Evolutionary conservation across 2,329 filamentous ascomycete genomes (phyloP), one percentile per base, ranked within the genome.

Genomic region (Lasiodiplodia hormozganensis): DNA sequence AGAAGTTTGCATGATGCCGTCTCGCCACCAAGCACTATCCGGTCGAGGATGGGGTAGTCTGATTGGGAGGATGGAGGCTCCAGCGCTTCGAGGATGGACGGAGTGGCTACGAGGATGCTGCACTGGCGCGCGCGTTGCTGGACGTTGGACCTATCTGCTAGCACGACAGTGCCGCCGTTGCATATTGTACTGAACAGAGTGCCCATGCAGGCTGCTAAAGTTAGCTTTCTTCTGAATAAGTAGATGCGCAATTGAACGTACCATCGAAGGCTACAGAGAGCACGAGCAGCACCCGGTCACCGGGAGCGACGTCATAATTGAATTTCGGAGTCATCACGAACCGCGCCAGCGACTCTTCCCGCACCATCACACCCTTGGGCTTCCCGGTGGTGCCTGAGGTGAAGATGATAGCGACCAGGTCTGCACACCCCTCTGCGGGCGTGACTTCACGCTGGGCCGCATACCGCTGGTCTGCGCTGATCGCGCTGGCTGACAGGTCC

Each of bases 211-310:
- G 36, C 36, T 38, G 36, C 28, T 5, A 28, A 28, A 1, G 28
- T 28, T 28, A 28, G 28, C 28, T 1, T 5, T 4, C 4, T 28
- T 28, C 28, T 28, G 28, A 28, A 28, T 28, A 7, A 5, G 5
- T 28, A 28, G 28, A 28, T 28, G 28, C 1, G 28, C 28, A 28
- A 5, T 6, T 14, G 10, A 38, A 38, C 36, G 16, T 31, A 57
- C 53, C 66, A 21, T 68, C 67, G 28, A 68, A 68, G 2, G 67
- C 67, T 34, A 52, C 28, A 16, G 67, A 68, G 14, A 68, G 56
- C 6, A 64, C n/a, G 18, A 57, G 53, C 34, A 57, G 31, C 31
- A 57, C 53, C n/a, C 53, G 53, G 34, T 57, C 53, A 2, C 12
- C 25, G 25, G 53, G 53, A 0, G 53, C 34, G 6, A 57, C 53